Evolutionary conservation across 768 basidiomycete species (phyloP).

Genomic region (Artomyces pyxidatus): DNA sequence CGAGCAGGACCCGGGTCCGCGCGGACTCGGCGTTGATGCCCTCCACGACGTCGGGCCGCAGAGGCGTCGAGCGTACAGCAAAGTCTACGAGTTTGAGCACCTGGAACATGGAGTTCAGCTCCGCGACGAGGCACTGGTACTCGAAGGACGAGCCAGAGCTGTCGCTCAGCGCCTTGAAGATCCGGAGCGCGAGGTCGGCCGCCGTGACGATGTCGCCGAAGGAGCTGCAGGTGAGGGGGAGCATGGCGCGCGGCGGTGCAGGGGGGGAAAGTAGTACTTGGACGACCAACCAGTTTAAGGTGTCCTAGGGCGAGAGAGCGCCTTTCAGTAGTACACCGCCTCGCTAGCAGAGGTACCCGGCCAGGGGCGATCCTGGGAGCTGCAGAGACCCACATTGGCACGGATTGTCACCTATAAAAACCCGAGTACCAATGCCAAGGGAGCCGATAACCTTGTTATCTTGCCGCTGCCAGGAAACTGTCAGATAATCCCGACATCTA

Average conservation of each 20-base stretch:
- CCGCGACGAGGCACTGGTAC: neutral
- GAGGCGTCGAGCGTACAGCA: neutral
- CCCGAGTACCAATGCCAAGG: too few relatives aligned
- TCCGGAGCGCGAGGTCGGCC: neutral
- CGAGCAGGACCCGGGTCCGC: neutral
- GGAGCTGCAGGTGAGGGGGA: neutral
- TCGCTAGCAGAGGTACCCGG: too few relatives aligned
- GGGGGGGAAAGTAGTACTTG: too few relatives aligned
- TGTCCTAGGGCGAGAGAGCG: too few relatives aligned
- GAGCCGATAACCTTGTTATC: too few relatives aligned
- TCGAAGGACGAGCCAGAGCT: neutral
- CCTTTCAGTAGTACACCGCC: too few relatives aligned
- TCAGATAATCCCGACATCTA: too few relatives aligned
- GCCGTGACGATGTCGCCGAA: neutral
- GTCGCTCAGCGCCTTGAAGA: neutral
- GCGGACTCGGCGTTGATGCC: neutral
- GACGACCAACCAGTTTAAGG: too few relatives aligned
- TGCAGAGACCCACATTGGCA: too few relatives aligned
- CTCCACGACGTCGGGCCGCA: neutral
- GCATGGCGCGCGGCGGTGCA: neutral
- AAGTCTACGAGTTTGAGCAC: neutral
- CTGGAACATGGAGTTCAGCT: neutral
- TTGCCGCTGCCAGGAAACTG: too few relatives aligned
- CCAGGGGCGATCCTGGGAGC: too few relatives aligned
- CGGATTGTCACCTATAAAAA: too few relatives aligned